Percentiles rank a stretch among this genome's conserved stretches.
Evolutionary conservation across 2,329 filamentous ascomycete species (phyloP).

Genomic region (Apiospora koreana): DNA sequence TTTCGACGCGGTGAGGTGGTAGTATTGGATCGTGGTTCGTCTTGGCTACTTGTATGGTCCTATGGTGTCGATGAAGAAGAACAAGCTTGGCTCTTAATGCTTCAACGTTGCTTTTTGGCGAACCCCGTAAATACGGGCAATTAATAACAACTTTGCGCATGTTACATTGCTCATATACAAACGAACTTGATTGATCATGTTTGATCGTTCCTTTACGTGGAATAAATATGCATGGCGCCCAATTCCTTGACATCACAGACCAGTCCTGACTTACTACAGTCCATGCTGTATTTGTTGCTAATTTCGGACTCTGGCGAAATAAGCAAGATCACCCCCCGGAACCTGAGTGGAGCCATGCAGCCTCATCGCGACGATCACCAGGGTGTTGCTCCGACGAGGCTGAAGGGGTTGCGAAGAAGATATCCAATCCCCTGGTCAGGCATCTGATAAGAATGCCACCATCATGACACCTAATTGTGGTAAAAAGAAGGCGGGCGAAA

Average conservation of each 20-base stretch:
- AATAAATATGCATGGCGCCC: not conserved
- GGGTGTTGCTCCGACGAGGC: constrained; percentile 2
- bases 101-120: not conserved
- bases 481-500: not conserved
- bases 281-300: not conserved
- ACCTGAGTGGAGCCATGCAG: not conserved
- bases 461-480: not conserved
- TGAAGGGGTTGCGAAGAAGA: constrained; percentile 8
- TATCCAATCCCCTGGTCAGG: not conserved
- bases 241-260: not conserved
- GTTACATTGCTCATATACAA: not conserved
- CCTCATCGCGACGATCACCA: constrained; percentile 1
- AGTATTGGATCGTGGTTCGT: not conserved
- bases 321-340: constrained; percentile 4
- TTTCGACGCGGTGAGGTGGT: not conserved
- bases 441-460: not conserved
- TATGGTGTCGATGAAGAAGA: not conserved
- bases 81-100: not conserved
- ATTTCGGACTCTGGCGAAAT: constrained; percentile 8
- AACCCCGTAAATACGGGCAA: not conserved
- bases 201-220: not conserved
- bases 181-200: not conserved
- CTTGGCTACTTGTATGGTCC: not conserved
- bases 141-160: not conserved
- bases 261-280: not conserved